phyloP scores from a whole-genome alignment of 2,329 filamentous ascomycete species.

The Colletotrichum sp. region DNA sequence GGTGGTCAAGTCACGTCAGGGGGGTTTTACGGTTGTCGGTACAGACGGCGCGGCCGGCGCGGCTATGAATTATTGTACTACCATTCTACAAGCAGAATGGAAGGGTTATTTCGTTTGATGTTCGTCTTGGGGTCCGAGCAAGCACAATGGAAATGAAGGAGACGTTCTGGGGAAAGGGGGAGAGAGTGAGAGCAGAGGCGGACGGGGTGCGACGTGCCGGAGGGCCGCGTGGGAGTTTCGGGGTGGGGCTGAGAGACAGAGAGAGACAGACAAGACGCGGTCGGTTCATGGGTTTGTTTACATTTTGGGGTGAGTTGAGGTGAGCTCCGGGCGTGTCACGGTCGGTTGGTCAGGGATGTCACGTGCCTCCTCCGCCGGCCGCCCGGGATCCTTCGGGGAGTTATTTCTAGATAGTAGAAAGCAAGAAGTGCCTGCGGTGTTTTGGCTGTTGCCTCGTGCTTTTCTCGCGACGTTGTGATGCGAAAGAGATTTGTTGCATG shows the following conservation, averaged over 20 bases:
- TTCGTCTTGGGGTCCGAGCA: neutral
- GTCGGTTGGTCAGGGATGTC: neutral
- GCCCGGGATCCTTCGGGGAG: neutral
- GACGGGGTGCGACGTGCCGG: neutral
- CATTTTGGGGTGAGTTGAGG: neutral
- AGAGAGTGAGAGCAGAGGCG: neutral
- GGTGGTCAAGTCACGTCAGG: neutral
- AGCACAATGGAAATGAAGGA: neutral
- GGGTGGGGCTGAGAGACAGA: conserved; percentile 23
- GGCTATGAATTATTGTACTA: neutral
- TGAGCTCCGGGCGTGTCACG: neutral
- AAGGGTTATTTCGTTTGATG: neutral
- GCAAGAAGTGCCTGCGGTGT: neutral
- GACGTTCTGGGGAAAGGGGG: neutral
- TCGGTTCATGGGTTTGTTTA: conserved; percentile 1
- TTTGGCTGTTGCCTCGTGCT: neutral
- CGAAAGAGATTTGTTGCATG: neutral
- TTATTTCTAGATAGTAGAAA: neutral
- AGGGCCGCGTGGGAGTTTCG: neutral
- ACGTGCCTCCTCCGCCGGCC: neutral
- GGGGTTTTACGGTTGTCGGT: neutral
- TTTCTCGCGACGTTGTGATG: neutral
- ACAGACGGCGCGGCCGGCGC: neutral
- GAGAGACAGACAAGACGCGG: conserved; percentile 4
- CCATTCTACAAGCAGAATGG: too few species aligned